Evolutionary conservation across 2,329 filamentous ascomycete genomes (phyloP).

Genomic region (Phialophora tarda): DNA sequence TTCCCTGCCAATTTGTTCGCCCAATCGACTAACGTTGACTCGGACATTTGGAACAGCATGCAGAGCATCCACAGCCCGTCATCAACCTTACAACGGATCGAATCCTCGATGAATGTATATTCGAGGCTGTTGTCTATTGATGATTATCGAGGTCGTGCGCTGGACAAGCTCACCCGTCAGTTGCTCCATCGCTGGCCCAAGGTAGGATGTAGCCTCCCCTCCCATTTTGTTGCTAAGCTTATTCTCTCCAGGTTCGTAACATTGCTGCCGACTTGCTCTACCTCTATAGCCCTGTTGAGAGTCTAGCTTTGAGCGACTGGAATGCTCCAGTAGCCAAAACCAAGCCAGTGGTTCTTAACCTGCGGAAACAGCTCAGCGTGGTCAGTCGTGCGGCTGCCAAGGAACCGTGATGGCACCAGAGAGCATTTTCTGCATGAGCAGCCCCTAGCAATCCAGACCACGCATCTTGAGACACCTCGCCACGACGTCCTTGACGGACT

Average conservation of each 20-base stretch:
- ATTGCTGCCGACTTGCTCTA: conserved; percentile 38
- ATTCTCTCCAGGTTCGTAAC: conserved; percentile 32
- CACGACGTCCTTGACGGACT: conserved; percentile 68
- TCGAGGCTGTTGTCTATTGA: conserved; percentile 40
- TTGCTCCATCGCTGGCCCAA: conserved; percentile 39
- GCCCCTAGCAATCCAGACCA: conserved; percentile 60
- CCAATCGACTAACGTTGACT: conserved; percentile 10
- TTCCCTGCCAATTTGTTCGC: conserved; percentile 15
- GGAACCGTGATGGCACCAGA: background rate
- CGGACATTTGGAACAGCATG: conserved; percentile 70
- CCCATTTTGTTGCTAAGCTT: background rate
- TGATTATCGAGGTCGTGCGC: conserved; percentile 23
- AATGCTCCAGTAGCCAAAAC: conserved; percentile 30
- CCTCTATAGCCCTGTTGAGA: conserved; percentile 30
- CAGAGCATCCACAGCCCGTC: conserved; percentile 85
- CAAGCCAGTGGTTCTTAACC: conserved; percentile 35
- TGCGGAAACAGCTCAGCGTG: conserved; percentile 35
- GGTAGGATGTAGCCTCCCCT: conserved; percentile 11
- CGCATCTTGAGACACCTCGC: conserved; percentile 66
- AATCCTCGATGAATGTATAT: conserved; percentile 81
- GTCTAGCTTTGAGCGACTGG: conserved; percentile 36
- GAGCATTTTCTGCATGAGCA: background rate
- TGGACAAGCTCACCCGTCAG: conserved; percentile 37
- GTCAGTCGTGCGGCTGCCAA: conserved; percentile 19
- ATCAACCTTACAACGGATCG: conserved; percentile 78